Evolutionary conservation across 1,139 yeast genomes (phyloP), one percentile per base, ranked within the genome.

Genomic region (Zygoascus meyerae): DNA sequence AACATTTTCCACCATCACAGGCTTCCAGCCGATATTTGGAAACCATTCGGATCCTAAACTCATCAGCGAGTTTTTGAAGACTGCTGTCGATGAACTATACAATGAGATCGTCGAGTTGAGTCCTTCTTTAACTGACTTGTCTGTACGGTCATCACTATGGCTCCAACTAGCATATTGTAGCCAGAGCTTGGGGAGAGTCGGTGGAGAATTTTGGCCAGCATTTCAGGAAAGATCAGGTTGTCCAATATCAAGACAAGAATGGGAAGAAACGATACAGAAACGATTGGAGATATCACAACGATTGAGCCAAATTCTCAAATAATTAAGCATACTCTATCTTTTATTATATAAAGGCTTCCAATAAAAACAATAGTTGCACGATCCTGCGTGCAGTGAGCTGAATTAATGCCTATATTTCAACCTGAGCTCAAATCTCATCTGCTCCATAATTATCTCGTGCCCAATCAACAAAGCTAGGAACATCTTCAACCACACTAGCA

Each of bases 111-210:
- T 53, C 7, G 70, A 61, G 54, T 69, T 62, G 38, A 64, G 66
- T 59, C 75, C 67, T 1, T 51, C 54, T 34, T 62, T 78, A 5
- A 63, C 60, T 8, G 74, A 72, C 34, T 65, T 69, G 17, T 70
- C 75, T 14, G 73, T 74, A 37, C 71, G 77, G 33, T 83, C 83
- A 48, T 82, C 87, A 3, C 64, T 86, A 29, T 73, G 85, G 52
- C 65, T 86, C 15, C 95, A 86, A 62, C 66, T 86, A 40, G 78
- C 85, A 1, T 86, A 86, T 63, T 79, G 92, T 49, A 80, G 92
- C 32, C 85, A 81, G 56, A 82, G 92, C 6, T 70, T 86, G 50
- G 78, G 84, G 1, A 72, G 87, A 50, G 79, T 79, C 26, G 83
- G 86, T 14, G 80, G 78, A 2, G 87, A 84, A 55, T 85, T 86